Evolutionary conservation across 2,329 filamentous ascomycete genomes (phyloP), one percentile per base, ranked within the genome.

Genomic region (Ophiocordyceps robertsii): DNA sequence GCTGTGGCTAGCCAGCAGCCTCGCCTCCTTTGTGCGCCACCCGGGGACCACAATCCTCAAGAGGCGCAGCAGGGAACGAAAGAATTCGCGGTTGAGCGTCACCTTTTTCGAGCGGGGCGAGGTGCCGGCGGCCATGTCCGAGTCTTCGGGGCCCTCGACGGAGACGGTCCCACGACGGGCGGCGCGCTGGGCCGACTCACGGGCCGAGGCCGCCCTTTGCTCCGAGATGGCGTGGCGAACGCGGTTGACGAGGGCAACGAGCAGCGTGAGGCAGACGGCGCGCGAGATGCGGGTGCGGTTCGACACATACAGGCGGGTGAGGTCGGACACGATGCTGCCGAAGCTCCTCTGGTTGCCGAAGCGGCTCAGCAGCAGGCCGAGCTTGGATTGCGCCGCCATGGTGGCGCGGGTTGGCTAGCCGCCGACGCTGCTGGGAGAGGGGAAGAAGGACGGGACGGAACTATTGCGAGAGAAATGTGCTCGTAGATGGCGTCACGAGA

Each of bases 211-310:
- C 14, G 85, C 84, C 61, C 94, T 95, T 61, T 96, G 92, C 60
- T 95, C 89, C 45, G 84, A 81, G 56, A 96, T 82, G 53, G 90
- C 89, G 74, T 87, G 81, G 53, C 89, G 87, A 43, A 96, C 80
- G 54, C 92, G 87, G 61, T 94, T 89, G 46, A 82, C 71, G 46
- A 95, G 77, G 39, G 86, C 80, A 51, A 90, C 67, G 53, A 90
- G 77, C 51, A 95, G 73, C 27, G 86, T 81, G 47, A 94, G 68
- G 68, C 93, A 94, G 52, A 94, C 77, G 49, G 78, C 79, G 56
- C 85, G 82, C 19, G 86, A 90, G 61, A 95, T 88, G 51, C 77
- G 77, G 40, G 80, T 86, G 52, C 88, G 84, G 64, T 94, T 80
- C 47, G 75, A 72, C 48, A 90, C 71, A 63, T 95, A 95, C 39